Evolutionary conservation across 306 rosid species (phyloP).

Genomic region (Quercus glauca): DNA sequence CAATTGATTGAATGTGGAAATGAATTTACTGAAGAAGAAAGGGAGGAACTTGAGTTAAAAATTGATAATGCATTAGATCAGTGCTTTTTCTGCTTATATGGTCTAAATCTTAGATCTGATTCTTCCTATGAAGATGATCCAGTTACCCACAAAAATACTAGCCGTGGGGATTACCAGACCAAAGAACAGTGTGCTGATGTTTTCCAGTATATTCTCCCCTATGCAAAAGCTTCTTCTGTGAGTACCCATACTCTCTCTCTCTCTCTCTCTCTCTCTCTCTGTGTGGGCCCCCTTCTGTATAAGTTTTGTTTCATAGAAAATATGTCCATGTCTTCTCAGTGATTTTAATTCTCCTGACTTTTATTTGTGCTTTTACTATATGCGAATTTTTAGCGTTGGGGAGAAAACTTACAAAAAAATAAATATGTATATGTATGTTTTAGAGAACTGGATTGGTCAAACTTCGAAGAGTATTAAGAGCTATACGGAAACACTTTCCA

Average conservation of each 20-base stretch:
- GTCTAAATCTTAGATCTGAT: slow-evolving; percentile 84
- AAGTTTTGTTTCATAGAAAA: slow-evolving; percentile 11
- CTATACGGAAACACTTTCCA: slow-evolving; percentile 84
- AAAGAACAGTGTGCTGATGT: slow-evolving; percentile 98
- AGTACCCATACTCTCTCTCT: slow-evolving; percentile 31
- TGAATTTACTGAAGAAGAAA: slow-evolving; percentile 78
- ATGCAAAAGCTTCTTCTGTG: slow-evolving; percentile 96
- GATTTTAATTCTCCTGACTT: slow-evolving; percentile 24
- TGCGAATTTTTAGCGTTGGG: slow-evolving; percentile 35
- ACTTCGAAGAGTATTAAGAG: slow-evolving; percentile 92
- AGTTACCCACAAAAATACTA: slow-evolving; percentile 84
- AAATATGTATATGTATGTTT: slow-evolving; percentile 26
- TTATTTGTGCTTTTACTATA: slow-evolving; percentile 20
- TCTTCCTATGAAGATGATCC: slow-evolving; percentile 91
- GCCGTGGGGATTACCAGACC: slow-evolving; percentile 94
- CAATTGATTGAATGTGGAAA: slow-evolving; percentile 48
- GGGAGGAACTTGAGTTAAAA: slow-evolving; percentile 86
- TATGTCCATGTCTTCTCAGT: background rate
- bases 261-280: slow-evolving; percentile 17
- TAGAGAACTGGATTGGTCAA: slow-evolving; percentile 92
- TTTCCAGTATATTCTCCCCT: slow-evolving; percentile 91
- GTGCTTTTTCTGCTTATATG: slow-evolving; percentile 92
- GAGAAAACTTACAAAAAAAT: background rate
- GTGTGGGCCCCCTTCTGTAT: background rate
- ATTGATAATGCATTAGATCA: slow-evolving; percentile 88